Percentiles rank a stretch among this genome's conserved stretches.
phyloP scores from a whole-genome alignment of 1,284 basidiomycete species.

The Ustilago crameri region DNA sequence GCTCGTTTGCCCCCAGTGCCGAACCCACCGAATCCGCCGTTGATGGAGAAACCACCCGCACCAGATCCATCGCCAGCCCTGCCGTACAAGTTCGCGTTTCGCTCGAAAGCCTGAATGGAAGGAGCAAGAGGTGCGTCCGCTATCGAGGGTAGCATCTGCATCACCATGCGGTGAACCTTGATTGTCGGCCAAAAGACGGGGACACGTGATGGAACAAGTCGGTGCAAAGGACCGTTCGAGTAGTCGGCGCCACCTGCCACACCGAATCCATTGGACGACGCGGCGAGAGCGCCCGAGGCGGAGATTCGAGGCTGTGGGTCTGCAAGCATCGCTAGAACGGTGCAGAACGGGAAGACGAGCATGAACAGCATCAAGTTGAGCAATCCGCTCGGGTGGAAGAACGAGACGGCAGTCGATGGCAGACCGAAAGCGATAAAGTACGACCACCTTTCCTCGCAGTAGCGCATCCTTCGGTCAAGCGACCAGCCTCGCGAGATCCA shows the following conservation, averaged over 20 bases:
- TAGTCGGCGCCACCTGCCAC: conserved; percentile 20
- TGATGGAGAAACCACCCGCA: conserved; percentile 25
- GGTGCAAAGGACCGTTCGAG: conserved; percentile 41
- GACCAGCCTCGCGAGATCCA: conserved; percentile 62
- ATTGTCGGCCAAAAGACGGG: conserved; percentile 65
- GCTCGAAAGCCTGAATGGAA: conserved; percentile 34
- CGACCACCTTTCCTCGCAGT: conserved; percentile 65
- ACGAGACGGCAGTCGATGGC: conserved; percentile 64
- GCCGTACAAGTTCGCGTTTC: conserved; percentile 31
- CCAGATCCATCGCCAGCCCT: conserved; percentile 10
- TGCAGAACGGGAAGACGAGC: conserved; percentile 65
- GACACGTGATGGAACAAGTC: conserved; percentile 58
- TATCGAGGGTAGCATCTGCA: conserved; percentile 24
- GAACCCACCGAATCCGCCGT: conserved; percentile 41
- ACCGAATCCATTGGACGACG: conserved; percentile 21
- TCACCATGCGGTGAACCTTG: conserved; percentile 37
- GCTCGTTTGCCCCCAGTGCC: conserved; percentile 41
- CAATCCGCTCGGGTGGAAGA: conserved; percentile 65
- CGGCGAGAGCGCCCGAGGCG: conserved; percentile 38
- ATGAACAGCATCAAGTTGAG: conserved; percentile 67
- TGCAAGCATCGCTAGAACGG: conserved; percentile 63
- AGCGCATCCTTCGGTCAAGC: conserved; percentile 60
- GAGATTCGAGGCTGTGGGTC: conserved; percentile 58
- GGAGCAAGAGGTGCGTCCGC: conserved; percentile 25
- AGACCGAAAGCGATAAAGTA: conserved; percentile 66